Conservation (phyloP, 2,329 filamentous ascomycete species). For the Metarhizium guizhouense region DNA sequence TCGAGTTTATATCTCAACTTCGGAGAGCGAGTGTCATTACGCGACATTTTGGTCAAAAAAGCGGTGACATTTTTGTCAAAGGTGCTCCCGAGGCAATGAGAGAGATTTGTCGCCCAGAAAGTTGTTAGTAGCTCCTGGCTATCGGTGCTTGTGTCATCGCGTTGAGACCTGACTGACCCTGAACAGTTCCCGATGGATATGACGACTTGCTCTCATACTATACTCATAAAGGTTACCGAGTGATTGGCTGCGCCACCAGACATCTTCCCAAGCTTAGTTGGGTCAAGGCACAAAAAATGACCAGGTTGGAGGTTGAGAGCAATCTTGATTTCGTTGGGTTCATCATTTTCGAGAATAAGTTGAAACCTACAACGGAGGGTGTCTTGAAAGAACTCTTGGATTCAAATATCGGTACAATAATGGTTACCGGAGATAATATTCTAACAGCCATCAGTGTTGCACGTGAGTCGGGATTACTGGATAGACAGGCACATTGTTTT, state of each 20-base stretch:
- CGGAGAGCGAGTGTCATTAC: conserved; percentile 90
- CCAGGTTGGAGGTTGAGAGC: conserved; percentile 73
- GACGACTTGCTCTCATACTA: conserved; percentile 84
- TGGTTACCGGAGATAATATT: conserved; percentile 98
- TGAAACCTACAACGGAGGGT: conserved; percentile 76
- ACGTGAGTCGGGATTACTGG: conserved; percentile 77
- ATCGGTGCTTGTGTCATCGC: background rate
- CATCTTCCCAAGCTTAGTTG: conserved; percentile 81
- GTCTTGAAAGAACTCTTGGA: conserved; percentile 74
- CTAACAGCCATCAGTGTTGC: conserved; percentile 93
- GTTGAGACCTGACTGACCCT: conserved; percentile 8
- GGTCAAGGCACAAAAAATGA: conserved; percentile 94
- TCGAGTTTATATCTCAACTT: conserved; percentile 91
- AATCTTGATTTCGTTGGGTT: conserved; percentile 85
- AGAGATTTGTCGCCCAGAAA: conserved; percentile 79
- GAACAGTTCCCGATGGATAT: conserved; percentile 69
- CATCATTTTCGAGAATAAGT: conserved; percentile 97
- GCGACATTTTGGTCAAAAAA: conserved; percentile 74
- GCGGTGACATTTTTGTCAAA: conserved; percentile 86
- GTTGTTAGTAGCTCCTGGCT: conserved; percentile 50
- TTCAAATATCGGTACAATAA: conserved; percentile 80
- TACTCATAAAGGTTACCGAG: conserved; percentile 90
- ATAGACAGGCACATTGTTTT: conserved; percentile 79
- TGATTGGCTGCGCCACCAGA: conserved; percentile 90
- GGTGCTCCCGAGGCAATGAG: conserved; percentile 95